Evolutionary conservation across 2,329 filamentous ascomycete species (phyloP).

Genomic region (Seiridium cupressi): DNA sequence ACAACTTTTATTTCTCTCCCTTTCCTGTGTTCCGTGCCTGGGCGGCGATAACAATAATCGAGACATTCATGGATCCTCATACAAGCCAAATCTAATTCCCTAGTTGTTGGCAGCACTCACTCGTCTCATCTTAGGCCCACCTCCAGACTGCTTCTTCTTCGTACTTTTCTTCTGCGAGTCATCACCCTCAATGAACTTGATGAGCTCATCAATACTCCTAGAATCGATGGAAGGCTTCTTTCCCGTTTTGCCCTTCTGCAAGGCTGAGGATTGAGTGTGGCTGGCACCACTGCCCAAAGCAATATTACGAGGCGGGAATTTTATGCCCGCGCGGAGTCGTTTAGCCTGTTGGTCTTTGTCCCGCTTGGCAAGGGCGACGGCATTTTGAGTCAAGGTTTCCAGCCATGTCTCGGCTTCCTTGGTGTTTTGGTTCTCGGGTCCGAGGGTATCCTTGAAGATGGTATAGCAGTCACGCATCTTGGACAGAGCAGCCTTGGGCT

Average conservation of each 20-base stretch:
- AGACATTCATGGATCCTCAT: not conserved
- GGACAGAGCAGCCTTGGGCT: conserved; percentile 85
- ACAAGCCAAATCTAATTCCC: not conserved
- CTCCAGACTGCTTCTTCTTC: conserved; percentile 54
- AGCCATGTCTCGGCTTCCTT: conserved; percentile 98
- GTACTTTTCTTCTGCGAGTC: conserved; percentile 49
- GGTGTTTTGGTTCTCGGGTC: conserved; percentile 91
- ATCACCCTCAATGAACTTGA: conserved; percentile 89
- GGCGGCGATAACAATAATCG: not conserved
- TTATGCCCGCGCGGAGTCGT: conserved; percentile 67
- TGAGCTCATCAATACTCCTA: conserved; percentile 86
- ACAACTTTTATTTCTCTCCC: not conserved
- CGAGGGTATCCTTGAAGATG: conserved; percentile 87
- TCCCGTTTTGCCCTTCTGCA: conserved; percentile 21
- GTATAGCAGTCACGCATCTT: conserved; percentile 97
- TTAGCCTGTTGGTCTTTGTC: conserved; percentile 81
- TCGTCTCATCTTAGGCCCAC: conserved; percentile 53
- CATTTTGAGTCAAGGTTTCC: conserved; percentile 92
- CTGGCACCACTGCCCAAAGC: conserved; percentile 49
- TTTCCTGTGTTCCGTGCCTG: not conserved
- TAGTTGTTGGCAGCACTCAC: conserved; percentile 27
- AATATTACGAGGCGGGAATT: conserved; percentile 63
- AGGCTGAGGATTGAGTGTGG: conserved; percentile 30
- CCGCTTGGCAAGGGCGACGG: conserved; percentile 90
- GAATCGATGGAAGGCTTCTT: conserved; percentile 58